Evolutionary conservation across 768 basidiomycete species (phyloP).

Genomic region (Mycena leptocephala): DNA sequence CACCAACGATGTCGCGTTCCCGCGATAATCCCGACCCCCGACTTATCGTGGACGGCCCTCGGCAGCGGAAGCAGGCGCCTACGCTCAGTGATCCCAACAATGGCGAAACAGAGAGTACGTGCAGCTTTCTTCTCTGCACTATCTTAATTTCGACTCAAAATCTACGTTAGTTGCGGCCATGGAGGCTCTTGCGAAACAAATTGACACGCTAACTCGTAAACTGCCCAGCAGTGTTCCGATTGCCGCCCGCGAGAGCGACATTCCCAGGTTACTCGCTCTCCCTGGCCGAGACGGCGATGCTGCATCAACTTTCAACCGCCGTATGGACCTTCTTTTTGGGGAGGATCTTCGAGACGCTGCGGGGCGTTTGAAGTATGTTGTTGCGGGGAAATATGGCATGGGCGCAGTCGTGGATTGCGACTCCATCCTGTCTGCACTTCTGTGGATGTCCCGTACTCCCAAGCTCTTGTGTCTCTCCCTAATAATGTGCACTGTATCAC

Average conservation of each 20-base stretch:
- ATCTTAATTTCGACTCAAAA: background rate
- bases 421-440: too few species aligned
- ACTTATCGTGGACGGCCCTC: slow-evolving; percentile 3
- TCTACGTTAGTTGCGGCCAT: slow-evolving; percentile 5
- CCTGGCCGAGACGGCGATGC: slow-evolving; percentile 6
- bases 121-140: background rate
- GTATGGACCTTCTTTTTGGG: slow-evolving; percentile 20
- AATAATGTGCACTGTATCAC: too few species aligned
- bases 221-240: background rate
- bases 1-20: background rate
- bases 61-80: slow-evolving; percentile 4
- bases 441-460: too few species aligned
- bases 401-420: background rate
- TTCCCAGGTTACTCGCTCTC: background rate
- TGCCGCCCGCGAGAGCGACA: slow-evolving; percentile 5
- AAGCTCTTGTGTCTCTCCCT: too few species aligned
- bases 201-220: background rate
- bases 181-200: slow-evolving; percentile 11
- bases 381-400: slow-evolving; percentile 4
- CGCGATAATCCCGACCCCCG: slow-evolving; percentile 10
- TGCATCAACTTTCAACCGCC: slow-evolving; percentile 17
- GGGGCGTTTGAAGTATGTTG: slow-evolving; percentile 3
- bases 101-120: slow-evolving; percentile 12
- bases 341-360: slow-evolving; percentile 11
- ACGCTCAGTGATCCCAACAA: slow-evolving; percentile 7